These are phyloP conservation scores for Candida neerlandica DNA, from an alignment of 1,139 yeast genomes.

Conservation along the genomic window DNA sequence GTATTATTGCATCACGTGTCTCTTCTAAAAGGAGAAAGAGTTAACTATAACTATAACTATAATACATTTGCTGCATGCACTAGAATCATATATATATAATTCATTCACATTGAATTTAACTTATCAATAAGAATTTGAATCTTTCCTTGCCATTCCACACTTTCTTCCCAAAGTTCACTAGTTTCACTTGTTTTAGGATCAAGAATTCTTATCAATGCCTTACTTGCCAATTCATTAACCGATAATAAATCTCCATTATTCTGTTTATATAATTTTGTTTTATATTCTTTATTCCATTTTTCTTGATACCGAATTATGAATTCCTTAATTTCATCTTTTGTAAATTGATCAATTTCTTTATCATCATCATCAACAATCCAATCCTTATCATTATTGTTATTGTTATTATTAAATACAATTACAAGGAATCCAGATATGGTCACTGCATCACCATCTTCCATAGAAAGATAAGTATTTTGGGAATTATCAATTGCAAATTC, in stretches of 20 bases:
- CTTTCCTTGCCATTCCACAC: conserved; percentile 9
- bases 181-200: conserved; percentile 12
- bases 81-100: too few species aligned
- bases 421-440: conserved; percentile 13
- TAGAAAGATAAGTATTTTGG: conserved; percentile 14
- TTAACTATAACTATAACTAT: too few species aligned
- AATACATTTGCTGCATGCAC: too few species aligned
- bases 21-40: too few species aligned
- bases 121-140: conserved; percentile 9
- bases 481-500: background rate
- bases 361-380: conserved; percentile 6
- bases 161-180: conserved; percentile 15
- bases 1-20: too few species aligned
- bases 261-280: background rate
- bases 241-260: background rate
- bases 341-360: background rate
- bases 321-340: conserved; percentile 6
- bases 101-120: background rate
- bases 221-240: background rate
- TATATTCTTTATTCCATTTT: conserved; percentile 6
- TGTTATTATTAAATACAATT: conserved; percentile 9
- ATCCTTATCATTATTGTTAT: background rate
- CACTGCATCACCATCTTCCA: conserved; percentile 13
- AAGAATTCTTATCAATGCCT: conserved; percentile 5
- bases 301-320: conserved; percentile 9